These are phyloP conservation scores for Termitomyces sp. DNA, from an alignment of 768 basidiomycete genomes.

Conservation along the genomic window DNA sequence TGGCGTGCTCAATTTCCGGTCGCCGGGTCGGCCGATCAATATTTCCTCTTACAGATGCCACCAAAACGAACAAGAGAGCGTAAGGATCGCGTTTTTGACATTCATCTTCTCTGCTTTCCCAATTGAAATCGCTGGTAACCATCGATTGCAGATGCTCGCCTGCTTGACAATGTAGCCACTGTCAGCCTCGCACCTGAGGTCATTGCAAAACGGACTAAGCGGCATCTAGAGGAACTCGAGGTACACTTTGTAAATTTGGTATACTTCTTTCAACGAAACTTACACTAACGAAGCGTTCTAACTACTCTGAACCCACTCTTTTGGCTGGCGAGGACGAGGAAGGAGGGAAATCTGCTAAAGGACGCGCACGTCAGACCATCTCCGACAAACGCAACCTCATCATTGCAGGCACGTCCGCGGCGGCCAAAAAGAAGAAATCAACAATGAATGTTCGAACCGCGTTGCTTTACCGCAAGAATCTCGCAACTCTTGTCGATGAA, in stretches of 20 bases:
- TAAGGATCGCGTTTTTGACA: conserved; percentile 20
- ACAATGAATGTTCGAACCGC: conserved; percentile 78
- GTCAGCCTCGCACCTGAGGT: conserved; percentile 53
- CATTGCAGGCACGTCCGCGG: conserved; percentile 39
- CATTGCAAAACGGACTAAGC: conserved; percentile 68
- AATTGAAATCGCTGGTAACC: background rate
- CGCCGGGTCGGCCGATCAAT: conserved; percentile 13
- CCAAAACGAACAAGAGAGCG: conserved; percentile 44
- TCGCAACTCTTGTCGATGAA: conserved; percentile 70
- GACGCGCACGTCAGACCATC: conserved; percentile 70
- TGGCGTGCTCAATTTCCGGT: conserved; percentile 19
- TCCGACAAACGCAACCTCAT: conserved; percentile 67
- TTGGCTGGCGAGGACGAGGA: conserved; percentile 42
- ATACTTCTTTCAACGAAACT: conserved; percentile 4
- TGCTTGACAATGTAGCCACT: conserved; percentile 36
- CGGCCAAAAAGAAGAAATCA: conserved; percentile 68
- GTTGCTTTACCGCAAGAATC: conserved; percentile 76
- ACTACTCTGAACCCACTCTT: conserved; percentile 60
- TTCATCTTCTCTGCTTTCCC: conserved; percentile 1
- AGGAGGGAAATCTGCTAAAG: conserved; percentile 47
- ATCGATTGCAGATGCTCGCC: conserved; percentile 36
- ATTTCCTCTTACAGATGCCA: conserved; percentile 27
- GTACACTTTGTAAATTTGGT: conserved; percentile 25
- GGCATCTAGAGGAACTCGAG: conserved; percentile 84
- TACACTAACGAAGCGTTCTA: conserved; percentile 53